Conservation (phyloP, 441 rosid genomes). For the Rhodomyrtus psidioides region DNA sequence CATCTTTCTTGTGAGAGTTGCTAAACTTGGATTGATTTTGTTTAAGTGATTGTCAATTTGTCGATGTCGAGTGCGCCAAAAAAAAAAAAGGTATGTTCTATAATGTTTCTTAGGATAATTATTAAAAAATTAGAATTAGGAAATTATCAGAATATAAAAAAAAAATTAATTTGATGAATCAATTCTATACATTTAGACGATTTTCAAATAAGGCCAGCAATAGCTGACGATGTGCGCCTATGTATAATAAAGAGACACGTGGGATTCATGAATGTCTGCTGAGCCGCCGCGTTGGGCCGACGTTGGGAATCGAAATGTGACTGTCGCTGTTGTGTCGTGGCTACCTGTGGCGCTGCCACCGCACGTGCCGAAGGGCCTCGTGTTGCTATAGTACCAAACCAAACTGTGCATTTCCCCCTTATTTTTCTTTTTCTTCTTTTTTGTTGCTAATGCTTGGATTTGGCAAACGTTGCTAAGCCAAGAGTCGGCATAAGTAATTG, state of each 20-base stretch:
- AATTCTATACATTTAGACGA: rapidly evolving
- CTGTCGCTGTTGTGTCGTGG: neutral
- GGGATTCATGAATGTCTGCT: neutral
- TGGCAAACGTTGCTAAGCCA: neutral
- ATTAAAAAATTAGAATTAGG: neutral
- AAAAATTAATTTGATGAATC: no score
- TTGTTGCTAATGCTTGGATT: neutral
- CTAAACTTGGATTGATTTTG: neutral
- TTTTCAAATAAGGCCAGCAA: no score
- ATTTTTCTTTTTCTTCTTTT: neutral
- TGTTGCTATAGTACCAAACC: neutral
- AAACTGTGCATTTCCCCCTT: neutral
- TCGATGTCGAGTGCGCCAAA: neutral
- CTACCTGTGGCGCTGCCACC: neutral
- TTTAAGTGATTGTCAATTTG: neutral
- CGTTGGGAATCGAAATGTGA: neutral
- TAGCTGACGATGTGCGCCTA: no score
- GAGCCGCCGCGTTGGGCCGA: neutral
- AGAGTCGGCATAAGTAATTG: neutral
- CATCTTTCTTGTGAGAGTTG: neutral
- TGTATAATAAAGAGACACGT: neutral
- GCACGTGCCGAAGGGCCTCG: neutral
- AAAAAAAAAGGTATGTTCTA: neutral
- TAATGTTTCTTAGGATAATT: neutral
- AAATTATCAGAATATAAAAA: no score